Conservation (phyloP, 805 yeast species). For the Ogataea methanolica region DNA sequence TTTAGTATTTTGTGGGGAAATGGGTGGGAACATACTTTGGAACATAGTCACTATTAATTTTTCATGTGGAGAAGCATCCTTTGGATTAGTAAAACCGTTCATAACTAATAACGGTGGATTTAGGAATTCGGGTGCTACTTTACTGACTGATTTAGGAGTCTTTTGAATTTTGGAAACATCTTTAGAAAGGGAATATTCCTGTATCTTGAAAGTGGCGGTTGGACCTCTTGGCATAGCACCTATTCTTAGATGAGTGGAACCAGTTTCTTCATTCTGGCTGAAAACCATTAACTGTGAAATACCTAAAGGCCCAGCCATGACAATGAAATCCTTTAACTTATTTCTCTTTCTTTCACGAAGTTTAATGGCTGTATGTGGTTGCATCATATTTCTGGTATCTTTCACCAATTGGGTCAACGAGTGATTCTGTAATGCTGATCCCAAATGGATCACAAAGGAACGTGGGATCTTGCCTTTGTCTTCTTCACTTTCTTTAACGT, state of each 20-base stretch:
- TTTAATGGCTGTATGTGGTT: constrained; percentile 92
- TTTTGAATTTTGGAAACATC: constrained; percentile 69
- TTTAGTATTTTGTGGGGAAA: constrained; percentile 77
- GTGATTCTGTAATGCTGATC: constrained; percentile 68
- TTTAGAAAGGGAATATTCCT: constrained; percentile 72
- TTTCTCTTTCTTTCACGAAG: constrained; percentile 83
- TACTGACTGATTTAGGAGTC: constrained; percentile 73
- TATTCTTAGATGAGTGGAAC: constrained; percentile 76
- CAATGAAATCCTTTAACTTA: constrained; percentile 86
- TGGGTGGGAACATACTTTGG: constrained; percentile 94
- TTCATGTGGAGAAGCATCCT: constrained; percentile 63
- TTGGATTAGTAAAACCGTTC: constrained; percentile 80
- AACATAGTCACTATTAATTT: constrained; percentile 82
- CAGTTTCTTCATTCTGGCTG: constrained; percentile 72
- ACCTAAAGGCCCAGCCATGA: constrained; percentile 97
- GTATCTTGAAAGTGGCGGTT: constrained; percentile 75
- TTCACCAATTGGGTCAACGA: constrained; percentile 78
- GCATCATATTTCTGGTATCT: constrained; percentile 88
- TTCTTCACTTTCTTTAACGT: constrained; percentile 58
- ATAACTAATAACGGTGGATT: constrained; percentile 88
- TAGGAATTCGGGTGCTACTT: constrained; percentile 56
- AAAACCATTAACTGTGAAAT: constrained; percentile 85
- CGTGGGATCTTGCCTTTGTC: constrained; percentile 73
- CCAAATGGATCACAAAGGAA: constrained; percentile 91
- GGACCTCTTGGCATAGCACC: constrained; percentile 95